Evolutionary conservation across 352 stramenopile species (phyloP), one percentile per base, ranked within the genome.

Genomic region (Globisporangium orthogonon): DNA sequence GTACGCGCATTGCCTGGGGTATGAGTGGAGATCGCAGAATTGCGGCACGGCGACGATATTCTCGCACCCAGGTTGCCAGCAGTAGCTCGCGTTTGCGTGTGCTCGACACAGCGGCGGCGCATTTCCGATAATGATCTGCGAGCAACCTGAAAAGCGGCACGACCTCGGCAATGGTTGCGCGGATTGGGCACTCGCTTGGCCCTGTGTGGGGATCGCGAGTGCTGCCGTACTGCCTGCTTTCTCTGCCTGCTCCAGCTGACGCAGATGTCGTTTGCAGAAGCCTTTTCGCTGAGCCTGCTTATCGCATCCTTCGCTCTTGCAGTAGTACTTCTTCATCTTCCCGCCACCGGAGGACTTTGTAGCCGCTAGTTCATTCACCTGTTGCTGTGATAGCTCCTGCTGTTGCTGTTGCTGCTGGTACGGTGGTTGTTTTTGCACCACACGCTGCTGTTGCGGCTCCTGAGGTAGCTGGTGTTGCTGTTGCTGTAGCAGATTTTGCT

Each of bases 251-350:
- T 71, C 64, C 52, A 83, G 70, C 45, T 77, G 40, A 23, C 74
- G 77, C 58, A 83, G 81, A 50, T 88, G 77, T 10, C 77, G 73
- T 52, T 88, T 87, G 62, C 76, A 90, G 41, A 85, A 61, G 10
- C 78, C 76, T 23, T 56, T 64, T 29, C 81, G 83, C 52, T 90
- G 80, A 50, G 74, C 74, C 60, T 87, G 76, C 51, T 87, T 87
- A 11, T 67, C 70, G 52, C 77, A 90, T 0, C 72, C 74, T 17
- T 86, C 74, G 28, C 70, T 66, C 60, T 72, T 80, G 67, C 79
- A 89, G 45, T 79, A 87, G 51, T 87, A 88, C 56, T 86, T 88
- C 51, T 70, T 83, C n/a, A 69, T 14, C 49, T 73, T 72, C 44
- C n/a, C 40, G 0, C 40, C 4, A 3, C 40, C 40, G 0, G 40